These are phyloP conservation scores for Xylaria cubensis DNA, from an alignment of 495 filamentous ascomycete species.

Conservation along the genomic window DNA sequence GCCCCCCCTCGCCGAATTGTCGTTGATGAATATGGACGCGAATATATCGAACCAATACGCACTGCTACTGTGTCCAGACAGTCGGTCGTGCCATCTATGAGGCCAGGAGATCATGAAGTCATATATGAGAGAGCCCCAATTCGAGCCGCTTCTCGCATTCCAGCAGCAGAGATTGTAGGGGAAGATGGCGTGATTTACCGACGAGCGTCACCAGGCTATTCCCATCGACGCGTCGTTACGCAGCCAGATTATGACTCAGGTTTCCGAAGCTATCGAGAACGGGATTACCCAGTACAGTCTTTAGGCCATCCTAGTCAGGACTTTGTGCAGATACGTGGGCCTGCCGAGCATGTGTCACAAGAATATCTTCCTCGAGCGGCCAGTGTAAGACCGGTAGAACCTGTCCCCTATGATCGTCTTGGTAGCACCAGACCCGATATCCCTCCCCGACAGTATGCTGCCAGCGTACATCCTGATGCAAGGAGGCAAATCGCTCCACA, in stretches of 20 bases:
- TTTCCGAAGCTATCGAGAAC: conserved; percentile 57
- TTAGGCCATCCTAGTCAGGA: conserved; percentile 52
- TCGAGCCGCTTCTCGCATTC: conserved; percentile 61
- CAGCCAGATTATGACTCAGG: conserved; percentile 59
- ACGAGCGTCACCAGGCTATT: conserved; percentile 46
- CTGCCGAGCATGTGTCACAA: conserved; percentile 50
- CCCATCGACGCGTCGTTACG: conserved; percentile 58
- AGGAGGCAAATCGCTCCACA: conserved; percentile 45
- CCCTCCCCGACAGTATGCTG: conserved; percentile 49
- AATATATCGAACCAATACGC: conserved; percentile 68
- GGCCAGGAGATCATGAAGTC: conserved; percentile 50
- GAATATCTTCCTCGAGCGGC: conserved; percentile 63
- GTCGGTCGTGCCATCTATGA: conserved; percentile 49
- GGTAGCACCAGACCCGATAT: conserved; percentile 59
- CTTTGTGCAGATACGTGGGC: conserved; percentile 48
- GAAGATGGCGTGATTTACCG: conserved; percentile 56
- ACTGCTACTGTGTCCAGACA: conserved; percentile 51
- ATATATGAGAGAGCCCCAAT: conserved; percentile 56
- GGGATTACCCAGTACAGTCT: conserved; percentile 54
- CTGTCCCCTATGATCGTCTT: conserved; percentile 57
- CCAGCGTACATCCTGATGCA: conserved; percentile 47
- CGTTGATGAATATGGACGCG: conserved; percentile 72
- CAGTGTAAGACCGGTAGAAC: conserved; percentile 62
- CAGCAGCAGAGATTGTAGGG: conserved; percentile 51
- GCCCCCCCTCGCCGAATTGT: conserved; percentile 65